A percentile compares a stretch with the other conserved stretches of the same genome.
These are phyloP conservation scores for Verticillium nonalfalfae DNA, from an alignment of 2,329 filamentous ascomycete species.

Conservation along the genomic window DNA sequence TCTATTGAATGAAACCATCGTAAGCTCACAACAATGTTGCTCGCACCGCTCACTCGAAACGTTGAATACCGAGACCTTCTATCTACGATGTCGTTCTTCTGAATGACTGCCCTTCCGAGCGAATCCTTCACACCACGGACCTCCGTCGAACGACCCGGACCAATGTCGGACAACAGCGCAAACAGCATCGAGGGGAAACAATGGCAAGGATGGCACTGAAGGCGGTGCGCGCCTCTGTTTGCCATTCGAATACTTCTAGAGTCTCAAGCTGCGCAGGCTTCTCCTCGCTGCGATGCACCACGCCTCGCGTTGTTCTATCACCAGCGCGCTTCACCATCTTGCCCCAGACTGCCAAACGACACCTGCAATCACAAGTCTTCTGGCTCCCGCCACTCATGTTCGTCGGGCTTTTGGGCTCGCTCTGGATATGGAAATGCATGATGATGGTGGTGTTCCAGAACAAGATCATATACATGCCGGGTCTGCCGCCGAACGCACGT, in stretches of 20 bases:
- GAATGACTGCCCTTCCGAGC: too few species aligned
- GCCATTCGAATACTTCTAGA: too few species aligned
- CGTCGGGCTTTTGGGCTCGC: conserved; percentile 53
- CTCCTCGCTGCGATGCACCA: background rate
- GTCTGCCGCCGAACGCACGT: conserved; percentile 64
- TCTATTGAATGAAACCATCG: too few species aligned
- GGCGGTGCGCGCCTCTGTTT: background rate
- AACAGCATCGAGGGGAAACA: too few species aligned
- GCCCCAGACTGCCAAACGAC: conserved; percentile 11
- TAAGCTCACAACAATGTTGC: too few species aligned
- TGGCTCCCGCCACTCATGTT: conserved; percentile 65
- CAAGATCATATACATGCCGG: conserved; percentile 76
- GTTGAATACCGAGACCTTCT: too few species aligned
- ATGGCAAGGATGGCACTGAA: too few species aligned
- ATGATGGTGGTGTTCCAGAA: conserved; percentile 77
- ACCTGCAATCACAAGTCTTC: conserved; percentile 29
- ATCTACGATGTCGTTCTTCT: too few species aligned
- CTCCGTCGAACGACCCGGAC: too few species aligned
- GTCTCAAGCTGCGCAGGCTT: background rate
- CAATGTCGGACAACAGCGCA: too few species aligned
- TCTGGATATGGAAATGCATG: conserved; percentile 62
- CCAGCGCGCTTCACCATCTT: background rate
- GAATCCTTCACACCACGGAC: too few species aligned
- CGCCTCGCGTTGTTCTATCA: background rate
- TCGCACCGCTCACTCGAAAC: too few species aligned